Evolutionary conservation across 306 rosid genomes (phyloP).

Genomic region (Lithocarpus polystachyus): DNA sequence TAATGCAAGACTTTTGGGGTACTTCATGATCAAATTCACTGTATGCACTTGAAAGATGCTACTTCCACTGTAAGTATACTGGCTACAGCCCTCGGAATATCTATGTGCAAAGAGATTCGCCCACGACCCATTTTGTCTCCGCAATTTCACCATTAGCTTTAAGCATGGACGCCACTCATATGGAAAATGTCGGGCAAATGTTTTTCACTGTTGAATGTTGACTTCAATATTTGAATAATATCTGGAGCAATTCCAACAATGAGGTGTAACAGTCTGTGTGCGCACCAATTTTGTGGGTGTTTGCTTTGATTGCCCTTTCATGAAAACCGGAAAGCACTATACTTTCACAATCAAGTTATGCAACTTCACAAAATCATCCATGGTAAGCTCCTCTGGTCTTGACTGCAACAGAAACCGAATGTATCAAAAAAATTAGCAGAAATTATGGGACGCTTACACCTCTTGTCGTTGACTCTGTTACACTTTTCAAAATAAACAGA

Average conservation of each 20-base stretch:
- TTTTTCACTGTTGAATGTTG: not conserved
- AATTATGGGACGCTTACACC: not conserved
- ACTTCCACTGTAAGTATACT: conserved; percentile 3
- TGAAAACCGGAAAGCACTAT: conserved; percentile 21
- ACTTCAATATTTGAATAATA: not conserved
- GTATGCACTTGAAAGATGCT: conserved; percentile 1
- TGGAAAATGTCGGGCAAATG: not conserved
- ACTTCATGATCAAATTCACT: not conserved
- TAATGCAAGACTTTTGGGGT: not conserved
- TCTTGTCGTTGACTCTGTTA: too few species aligned
- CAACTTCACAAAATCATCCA: conserved; percentile 67
- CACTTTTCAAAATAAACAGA: too few species aligned
- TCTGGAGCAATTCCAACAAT: conserved; percentile 4
- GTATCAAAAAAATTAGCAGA: not conserved
- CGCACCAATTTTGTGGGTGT: conserved; percentile 4
- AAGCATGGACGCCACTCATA: not conserved
- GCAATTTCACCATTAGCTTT: not conserved
- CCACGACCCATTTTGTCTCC: conserved; percentile 3
- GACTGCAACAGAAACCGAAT: conserved; percentile 40
- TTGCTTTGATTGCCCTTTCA: conserved; percentile 9
- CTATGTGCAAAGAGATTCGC: conserved; percentile 1
- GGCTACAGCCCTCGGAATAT: conserved; percentile 2
- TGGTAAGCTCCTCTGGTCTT: conserved; percentile 79
- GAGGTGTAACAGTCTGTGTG: not conserved
- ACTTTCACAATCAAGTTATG: conserved; percentile 57